Percentiles rank a stretch among this genome's conserved stretches.
Evolutionary conservation across 2,329 filamentous ascomycete species (phyloP).

Genomic region (Fusarium falciforme): DNA sequence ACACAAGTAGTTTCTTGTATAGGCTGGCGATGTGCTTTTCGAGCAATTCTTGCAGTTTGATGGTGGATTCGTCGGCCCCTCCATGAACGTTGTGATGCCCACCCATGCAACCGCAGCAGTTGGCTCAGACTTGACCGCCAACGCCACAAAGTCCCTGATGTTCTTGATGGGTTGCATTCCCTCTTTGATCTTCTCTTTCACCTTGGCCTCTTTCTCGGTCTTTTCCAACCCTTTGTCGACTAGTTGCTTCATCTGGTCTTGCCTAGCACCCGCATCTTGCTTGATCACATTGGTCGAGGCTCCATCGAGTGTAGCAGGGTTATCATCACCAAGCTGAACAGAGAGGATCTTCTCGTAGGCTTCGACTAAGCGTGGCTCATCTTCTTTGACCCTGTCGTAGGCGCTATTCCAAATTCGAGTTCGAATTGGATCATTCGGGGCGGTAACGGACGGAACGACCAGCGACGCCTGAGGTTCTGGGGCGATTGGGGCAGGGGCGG

Average conservation of each 20-base stretch:
- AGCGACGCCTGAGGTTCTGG: neutral
- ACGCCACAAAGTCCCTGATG: neutral
- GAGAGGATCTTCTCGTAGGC: constrained; percentile 26
- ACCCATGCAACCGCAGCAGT: constrained; percentile 5
- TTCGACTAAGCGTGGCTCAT: constrained; percentile 4
- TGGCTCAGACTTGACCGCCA: neutral
- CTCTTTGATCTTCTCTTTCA: neutral
- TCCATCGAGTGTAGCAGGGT: neutral
- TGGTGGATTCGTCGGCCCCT: neutral
- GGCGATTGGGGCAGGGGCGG: neutral
- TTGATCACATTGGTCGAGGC: neutral
- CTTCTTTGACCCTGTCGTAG: constrained; percentile 4
- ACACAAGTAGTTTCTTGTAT: neutral
- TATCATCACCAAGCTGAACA: neutral
- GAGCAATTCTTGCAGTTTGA: neutral
- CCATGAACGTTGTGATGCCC: neutral
- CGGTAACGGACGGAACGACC: too few relatives aligned
- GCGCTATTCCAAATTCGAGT: constrained; percentile 15
- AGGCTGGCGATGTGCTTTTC: neutral
- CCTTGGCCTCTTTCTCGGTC: neutral
- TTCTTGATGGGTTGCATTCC: neutral
- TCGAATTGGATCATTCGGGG: neutral
- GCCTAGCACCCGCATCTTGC: neutral
- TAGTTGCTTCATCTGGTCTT: neutral
- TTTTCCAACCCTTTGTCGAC: neutral